Base-by-base conservation (phyloP, 441 rosid species). In the Adansonia grandidieri region DNA sequence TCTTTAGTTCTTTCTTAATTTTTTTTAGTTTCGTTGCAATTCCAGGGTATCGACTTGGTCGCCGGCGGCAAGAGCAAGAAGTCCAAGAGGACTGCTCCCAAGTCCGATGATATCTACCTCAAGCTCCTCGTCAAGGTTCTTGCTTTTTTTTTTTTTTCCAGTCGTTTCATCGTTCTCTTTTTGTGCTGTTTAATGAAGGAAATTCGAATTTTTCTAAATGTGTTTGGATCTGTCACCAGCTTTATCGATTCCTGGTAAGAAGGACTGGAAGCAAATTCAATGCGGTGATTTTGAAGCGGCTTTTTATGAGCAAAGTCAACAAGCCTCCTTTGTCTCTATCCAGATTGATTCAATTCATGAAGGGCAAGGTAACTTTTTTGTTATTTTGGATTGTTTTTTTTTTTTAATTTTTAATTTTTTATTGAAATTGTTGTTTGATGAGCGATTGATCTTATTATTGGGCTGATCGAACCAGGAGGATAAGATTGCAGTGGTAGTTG, bases 61-160 rank as follows among this genome's bases (percentile, higher is more conserved):
- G 94, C 93, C 24, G 96, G 96, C 2, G 96, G 96, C 40, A 92
- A 92, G 88, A 89, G 89, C 81, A 92, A 92, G 87, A 90, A 87
- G 90, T 86, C 93, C 47, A 88, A 90, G 87, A 82, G 94, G 42
- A 90, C 90, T 9, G 92, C 93, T 2, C 96, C 94, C 0, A 92
- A 88, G 75, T 92, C 96, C 7, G 87, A 92, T 10, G 93, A 92
- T 85, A 80, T 89, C 74, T 91, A 91, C 77, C 90, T 91, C 81
- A 91, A 91, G 87, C 92, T 91, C 69, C 87, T 89, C 65, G 92
- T 89, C 79, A 91, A 91, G 92, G 95, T 89, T 62, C 2, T 1
- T 15, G 14, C 45, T 42, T 7, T 32, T 15, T 68, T 13, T 28
- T 28, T 28, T 28, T 1, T 28, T 28, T 28, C 57, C 2, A 4